Base-by-base conservation (phyloP, 2,329 filamentous ascomycete species). In the Colletotrichum musae region DNA sequence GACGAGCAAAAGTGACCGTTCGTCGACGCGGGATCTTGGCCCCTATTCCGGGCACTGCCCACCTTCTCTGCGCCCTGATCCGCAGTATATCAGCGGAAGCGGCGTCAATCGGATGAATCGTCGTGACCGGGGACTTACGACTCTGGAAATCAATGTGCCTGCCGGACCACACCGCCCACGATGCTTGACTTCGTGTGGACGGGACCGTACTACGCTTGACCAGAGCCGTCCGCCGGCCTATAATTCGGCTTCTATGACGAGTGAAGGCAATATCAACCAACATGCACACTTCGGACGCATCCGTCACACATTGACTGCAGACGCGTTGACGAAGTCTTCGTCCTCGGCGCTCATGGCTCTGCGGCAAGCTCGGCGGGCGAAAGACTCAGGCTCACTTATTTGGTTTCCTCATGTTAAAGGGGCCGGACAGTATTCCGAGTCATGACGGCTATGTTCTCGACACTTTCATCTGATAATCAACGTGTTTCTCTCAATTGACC, bases 231-330 rank as follows among this genome's bases (percentile, higher is more conserved):
- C 57, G 18, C 57, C 26, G 32, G 45, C 12, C n/a, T 21, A 24
- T 59, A 36, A 39, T 6, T 41, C 57, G 50, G 28, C 12, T 13
- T 16, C 24, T 24, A 59, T 45, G n/a, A 28, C 56, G 41, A 59
- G 45, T 39, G 43, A 51, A 59, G 57, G 39, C 57, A 59, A 45
- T 50, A 50, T 50, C 43, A 39, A 32, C 45, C 15, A 26, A 48
- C 13, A 59, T 50, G 57, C 45, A 59, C 32, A n/a, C 45, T 36
- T 39, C 45, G 45, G 57, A 59, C 32, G 28, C 15, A 50, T 3
- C n/a, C 26, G 57, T 59, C 26, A 26, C 57, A 21, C 15, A 51
- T 59, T 59, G 57, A 59, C 43, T 47, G 47, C 18, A 7, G 15
- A 50, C n/a, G 28, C 16, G 28, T 52, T 24, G 26, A 24, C 24